phyloP scores from a whole-genome alignment of 192 early-diverging fungal species.

The Obelidium mucronatum region DNA sequence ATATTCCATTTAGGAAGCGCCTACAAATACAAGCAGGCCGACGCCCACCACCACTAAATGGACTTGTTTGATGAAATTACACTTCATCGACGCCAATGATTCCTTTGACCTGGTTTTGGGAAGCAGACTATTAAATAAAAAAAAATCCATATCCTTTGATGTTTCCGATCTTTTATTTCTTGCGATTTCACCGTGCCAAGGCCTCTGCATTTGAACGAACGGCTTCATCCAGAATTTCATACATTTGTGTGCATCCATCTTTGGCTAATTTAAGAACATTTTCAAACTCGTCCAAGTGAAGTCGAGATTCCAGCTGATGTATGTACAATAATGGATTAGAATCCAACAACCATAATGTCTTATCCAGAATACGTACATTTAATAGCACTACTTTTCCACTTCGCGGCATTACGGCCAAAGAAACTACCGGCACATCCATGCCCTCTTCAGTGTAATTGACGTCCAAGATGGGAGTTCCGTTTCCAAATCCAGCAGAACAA shows the following conservation, averaged over 20 bases:
- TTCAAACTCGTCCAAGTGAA: constrained; percentile 84
- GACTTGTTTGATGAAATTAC: too few species aligned
- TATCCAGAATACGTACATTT: constrained; percentile 58
- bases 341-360: too few species aligned
- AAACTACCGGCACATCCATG: constrained; percentile 85
- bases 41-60: constrained; percentile 34
- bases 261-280: constrained; percentile 68
- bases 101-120: neutral
- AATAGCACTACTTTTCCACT: constrained; percentile 84
- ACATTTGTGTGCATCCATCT: constrained; percentile 73
- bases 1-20: constrained; percentile 33
- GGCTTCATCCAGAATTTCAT: constrained; percentile 65
- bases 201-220: constrained; percentile 44
- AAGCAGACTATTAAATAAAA: neutral
- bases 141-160: neutral
- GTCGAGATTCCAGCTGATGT: constrained; percentile 80
- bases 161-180: neutral
- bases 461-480: constrained; percentile 79
- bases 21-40: constrained; percentile 42
- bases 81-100: too few species aligned
- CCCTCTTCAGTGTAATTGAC: constrained; percentile 90
- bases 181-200: constrained; percentile 1
- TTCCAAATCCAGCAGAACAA: constrained; percentile 78
- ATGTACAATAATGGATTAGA: neutral
- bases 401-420: constrained; percentile 83